Percentiles rank a stretch among this genome's conserved stretches.
phyloP scores from a whole-genome alignment of 2,329 filamentous ascomycete genomes.

The Cercospora berteroae region DNA sequence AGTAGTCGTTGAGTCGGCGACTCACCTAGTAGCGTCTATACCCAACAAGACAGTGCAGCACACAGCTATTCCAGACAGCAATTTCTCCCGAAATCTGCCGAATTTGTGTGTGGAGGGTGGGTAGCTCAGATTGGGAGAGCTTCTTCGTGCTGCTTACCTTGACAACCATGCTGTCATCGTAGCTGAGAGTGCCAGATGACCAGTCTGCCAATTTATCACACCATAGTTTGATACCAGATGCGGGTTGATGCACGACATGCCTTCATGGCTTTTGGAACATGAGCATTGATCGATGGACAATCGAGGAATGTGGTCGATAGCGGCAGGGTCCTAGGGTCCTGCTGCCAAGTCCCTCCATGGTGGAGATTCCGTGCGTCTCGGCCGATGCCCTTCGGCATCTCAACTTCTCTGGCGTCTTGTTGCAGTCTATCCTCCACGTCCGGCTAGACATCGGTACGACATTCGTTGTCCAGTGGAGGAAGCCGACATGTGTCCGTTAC shows the following conservation, averaged over 20 bases:
- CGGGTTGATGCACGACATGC: neutral
- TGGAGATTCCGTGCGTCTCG: neutral
- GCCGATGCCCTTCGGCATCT: neutral
- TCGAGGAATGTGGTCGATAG: neutral
- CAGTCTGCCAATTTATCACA: neutral
- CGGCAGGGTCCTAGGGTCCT: neutral
- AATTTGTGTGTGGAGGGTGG: neutral
- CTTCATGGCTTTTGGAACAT: neutral
- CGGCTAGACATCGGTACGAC: neutral
- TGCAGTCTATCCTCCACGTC: neutral
- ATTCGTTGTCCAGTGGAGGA: neutral
- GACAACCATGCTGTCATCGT: neutral
- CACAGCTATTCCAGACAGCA: neutral
- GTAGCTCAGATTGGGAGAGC: neutral
- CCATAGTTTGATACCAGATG: neutral
- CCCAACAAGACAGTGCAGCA: neutral
- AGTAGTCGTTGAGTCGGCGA: neutral
- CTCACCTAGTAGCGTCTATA: conserved; percentile 3
- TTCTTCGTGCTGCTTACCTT: neutral
- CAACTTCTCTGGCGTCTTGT: neutral
- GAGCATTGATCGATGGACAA: neutral
- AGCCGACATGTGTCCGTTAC: conserved; percentile 3
- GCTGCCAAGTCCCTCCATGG: neutral
- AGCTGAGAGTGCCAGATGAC: neutral
- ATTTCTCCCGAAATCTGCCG: conserved; percentile 2